These are phyloP conservation scores for Phytopythium litorale DNA, from an alignment of 352 stramenopile species.

Conservation along the genomic window DNA sequence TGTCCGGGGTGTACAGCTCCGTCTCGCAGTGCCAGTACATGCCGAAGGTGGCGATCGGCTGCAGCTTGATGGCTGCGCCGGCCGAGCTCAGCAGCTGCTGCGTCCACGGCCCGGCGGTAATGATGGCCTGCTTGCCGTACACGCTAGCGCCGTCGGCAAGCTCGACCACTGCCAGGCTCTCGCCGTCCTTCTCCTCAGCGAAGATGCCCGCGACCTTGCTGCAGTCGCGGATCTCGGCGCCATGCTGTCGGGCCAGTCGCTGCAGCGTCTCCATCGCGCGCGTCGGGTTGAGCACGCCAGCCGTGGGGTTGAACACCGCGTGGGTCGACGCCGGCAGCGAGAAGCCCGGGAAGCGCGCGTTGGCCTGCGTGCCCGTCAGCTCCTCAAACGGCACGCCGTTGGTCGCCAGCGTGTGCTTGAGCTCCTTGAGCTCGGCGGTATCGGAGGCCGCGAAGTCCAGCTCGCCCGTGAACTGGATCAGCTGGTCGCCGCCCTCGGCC, in stretches of 20 bases:
- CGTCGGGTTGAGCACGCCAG: slow-evolving; percentile 50
- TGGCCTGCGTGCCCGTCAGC: slow-evolving; percentile 38
- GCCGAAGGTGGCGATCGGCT: slow-evolving; percentile 60
- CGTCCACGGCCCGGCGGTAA: slow-evolving; percentile 57
- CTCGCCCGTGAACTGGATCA: slow-evolving; percentile 62
- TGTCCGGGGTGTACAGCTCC: slow-evolving; percentile 35
- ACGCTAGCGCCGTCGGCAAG: slow-evolving; percentile 25
- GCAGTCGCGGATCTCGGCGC: slow-evolving; percentile 37
- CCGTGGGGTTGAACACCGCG: slow-evolving; percentile 43
- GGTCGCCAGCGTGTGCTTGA: slow-evolving; percentile 26
- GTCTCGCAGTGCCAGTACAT: slow-evolving; percentile 57
- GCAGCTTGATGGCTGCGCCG: slow-evolving; percentile 31
- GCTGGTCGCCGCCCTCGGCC: slow-evolving; percentile 21
- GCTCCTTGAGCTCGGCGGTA: slow-evolving; percentile 21
- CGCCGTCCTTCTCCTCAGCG: slow-evolving; percentile 15
- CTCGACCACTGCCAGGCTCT: slow-evolving; percentile 20
- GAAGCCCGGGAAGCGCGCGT: slow-evolving; percentile 51
- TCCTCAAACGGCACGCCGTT: slow-evolving; percentile 38
- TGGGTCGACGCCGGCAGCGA: slow-evolving; percentile 29
- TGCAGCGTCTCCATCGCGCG: slow-evolving; percentile 52
- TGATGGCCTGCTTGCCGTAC: slow-evolving; percentile 36
- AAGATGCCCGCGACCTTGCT: slow-evolving; percentile 21
- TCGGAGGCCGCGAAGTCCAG: slow-evolving; percentile 38
- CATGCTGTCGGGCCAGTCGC: slow-evolving; percentile 28
- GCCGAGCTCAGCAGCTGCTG: slow-evolving; percentile 30